Base-by-base conservation (phyloP, 2,329 filamentous ascomycete species). In the Neospermospora avenae region DNA sequence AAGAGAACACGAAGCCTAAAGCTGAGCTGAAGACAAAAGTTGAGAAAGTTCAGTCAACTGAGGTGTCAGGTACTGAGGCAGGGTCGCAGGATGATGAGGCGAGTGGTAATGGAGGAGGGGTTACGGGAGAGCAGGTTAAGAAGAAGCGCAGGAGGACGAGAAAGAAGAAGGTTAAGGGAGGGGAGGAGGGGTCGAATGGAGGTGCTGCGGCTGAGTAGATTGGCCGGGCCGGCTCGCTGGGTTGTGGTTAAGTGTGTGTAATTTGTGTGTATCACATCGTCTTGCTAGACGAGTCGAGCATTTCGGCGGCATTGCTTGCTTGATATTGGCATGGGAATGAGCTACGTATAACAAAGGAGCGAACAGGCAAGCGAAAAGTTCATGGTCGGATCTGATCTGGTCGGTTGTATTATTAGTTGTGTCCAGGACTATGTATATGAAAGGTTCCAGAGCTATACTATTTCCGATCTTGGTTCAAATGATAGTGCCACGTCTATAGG, bases 131-230 rank as follows among this genome's bases (percentile, higher is more conserved):
- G 34, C 61, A 67, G 35, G 66, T 64, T 2, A 69, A 70, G 60
- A 71, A 71, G 62, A 60, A 67, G 22, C 67, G 63, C 44, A 63
- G 68, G 8, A 62, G 53, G 25, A 58, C 64, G 11, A 68, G 67
- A 55, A 71, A 68, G 66, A 71, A 71, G 66, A 65, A 58, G 22
- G 56, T 58, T 7, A 68, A 67, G 60, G 46, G 46, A 14, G 60
- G 64, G 14, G 66, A 61, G 16, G 63, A 60, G 28, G 59, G 60
- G 22, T 61, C 65, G 11, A 54, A 37, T 24, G 57, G 56, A 16
- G 46, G 39, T 53, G 60, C 46, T 18, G 16, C 49, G 2, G 58
- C 35, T 51, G 22, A 53, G 46, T 51, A 20, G 10, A 5, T 3
- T 8, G 7, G 8, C 16, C 35, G 10, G 8, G 35, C 8, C 11